phyloP scores from a whole-genome alignment of 2,329 filamentous ascomycete species.

The Pseudogymnoascus sp. region DNA sequence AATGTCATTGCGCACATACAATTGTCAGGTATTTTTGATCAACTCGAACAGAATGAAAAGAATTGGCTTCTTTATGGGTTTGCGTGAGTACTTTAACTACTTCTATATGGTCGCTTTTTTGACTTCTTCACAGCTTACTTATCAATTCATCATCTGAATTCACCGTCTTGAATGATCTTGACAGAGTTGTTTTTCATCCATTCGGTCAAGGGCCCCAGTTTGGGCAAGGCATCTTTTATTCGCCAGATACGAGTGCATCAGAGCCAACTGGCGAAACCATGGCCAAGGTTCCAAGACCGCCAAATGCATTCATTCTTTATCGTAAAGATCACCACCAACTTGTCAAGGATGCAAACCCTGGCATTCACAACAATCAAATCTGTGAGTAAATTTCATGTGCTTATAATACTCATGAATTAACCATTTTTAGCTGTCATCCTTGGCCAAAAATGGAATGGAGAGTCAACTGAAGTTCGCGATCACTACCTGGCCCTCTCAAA shows the following conservation, averaged over 20 bases:
- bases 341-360: conserved; percentile 31
- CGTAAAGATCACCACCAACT: conserved; percentile 34
- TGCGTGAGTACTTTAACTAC: neutral
- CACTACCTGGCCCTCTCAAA: conserved; percentile 6
- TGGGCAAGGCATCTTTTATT: neutral
- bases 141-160: neutral
- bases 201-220: neutral
- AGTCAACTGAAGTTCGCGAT: conserved; percentile 10
- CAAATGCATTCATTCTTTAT: conserved; percentile 39
- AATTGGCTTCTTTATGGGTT: neutral
- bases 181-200: conserved; percentile 4
- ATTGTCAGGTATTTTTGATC: neutral
- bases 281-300: conserved; percentile 32
- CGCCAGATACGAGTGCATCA: neutral
- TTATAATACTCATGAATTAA: neutral
- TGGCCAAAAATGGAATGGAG: conserved; percentile 11
- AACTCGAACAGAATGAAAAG: neutral
- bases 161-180: neutral
- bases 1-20: neutral
- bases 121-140: neutral
- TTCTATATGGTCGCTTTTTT: neutral
- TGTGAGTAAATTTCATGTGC: conserved; percentile 29
- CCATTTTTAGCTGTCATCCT: conserved; percentile 10
- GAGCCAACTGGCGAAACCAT: neutral
- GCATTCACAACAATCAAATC: conserved; percentile 38